These are phyloP conservation scores for Paraglomus brasilianum DNA, from an alignment of 192 early-diverging fungal species.

Conservation along the genomic window DNA sequence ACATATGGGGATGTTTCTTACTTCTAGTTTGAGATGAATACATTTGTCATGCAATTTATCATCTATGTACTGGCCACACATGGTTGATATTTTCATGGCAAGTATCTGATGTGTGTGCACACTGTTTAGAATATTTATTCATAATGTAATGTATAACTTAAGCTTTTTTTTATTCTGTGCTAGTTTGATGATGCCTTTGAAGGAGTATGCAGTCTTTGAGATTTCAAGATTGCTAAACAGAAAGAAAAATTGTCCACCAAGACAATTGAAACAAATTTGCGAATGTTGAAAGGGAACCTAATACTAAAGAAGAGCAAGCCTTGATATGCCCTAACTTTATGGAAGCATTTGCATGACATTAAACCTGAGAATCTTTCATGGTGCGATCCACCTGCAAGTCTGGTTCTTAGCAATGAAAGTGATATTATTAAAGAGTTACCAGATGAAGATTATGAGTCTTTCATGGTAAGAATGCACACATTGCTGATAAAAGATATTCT, in stretches of 20 bases:
- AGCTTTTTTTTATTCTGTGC: conserved; percentile 8
- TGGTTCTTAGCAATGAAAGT: conserved; percentile 20
- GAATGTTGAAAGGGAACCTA: conserved; percentile 8
- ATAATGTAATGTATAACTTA: neutral
- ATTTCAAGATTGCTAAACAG: conserved; percentile 12
- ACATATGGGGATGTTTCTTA: conserved; percentile 20
- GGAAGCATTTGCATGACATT: too few relatives aligned
- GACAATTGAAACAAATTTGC: conserved; percentile 9
- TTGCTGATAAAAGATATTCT: conserved; percentile 13
- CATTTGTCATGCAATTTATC: conserved; percentile 18
- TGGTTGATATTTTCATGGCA: conserved; percentile 18
- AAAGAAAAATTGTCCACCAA: neutral
- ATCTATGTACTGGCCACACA: conserved; percentile 21
- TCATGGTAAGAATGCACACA: conserved; percentile 24
- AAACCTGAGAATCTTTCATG: conserved; percentile 2
- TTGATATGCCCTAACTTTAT: too few relatives aligned
- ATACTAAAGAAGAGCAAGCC: conserved; percentile 16
- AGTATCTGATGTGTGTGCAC: conserved; percentile 20
- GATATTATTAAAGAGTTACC: conserved; percentile 6
- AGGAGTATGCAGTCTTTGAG: conserved; percentile 11
- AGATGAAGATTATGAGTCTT: conserved; percentile 18
- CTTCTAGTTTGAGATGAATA: conserved; percentile 1
- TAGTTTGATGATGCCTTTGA: conserved; percentile 21
- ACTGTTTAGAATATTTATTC: neutral
- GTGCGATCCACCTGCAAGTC: conserved; percentile 10